These are phyloP conservation scores for Capronia coronata DNA, from an alignment of 2,329 filamentous ascomycete genomes.

Conservation along the genomic window DNA sequence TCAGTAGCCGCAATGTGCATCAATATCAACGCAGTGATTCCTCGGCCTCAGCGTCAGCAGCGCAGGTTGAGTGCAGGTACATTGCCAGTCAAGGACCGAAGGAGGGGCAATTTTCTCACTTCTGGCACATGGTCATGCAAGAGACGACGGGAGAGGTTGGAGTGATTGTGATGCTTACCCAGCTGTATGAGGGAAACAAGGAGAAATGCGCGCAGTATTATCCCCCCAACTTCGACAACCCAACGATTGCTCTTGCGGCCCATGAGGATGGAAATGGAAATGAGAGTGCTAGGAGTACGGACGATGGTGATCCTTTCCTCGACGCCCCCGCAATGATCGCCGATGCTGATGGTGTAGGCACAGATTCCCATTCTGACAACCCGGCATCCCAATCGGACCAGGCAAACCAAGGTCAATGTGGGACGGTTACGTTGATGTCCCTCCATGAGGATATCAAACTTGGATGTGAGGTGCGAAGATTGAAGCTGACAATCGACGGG, in stretches of 20 bases:
- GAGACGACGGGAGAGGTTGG: conserved; percentile 61
- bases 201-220: conserved; percentile 92
- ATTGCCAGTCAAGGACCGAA: conserved; percentile 87
- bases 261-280: conserved; percentile 47
- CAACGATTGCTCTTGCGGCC: conserved; percentile 40
- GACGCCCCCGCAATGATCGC: conserved; percentile 22
- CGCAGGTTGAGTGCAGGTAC: conserved; percentile 50
- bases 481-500: conserved; percentile 48
- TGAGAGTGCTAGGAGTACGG: conserved; percentile 59
- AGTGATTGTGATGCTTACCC: conserved; percentile 91
- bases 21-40: conserved; percentile 39
- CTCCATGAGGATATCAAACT: conserved; percentile 50
- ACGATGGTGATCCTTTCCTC: conserved; percentile 32
- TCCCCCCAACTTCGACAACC: conserved; percentile 52
- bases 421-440: conserved; percentile 55
- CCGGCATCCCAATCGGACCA: conserved; percentile 1
- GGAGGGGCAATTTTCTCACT: conserved; percentile 64
- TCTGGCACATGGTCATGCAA: conserved; percentile 94
- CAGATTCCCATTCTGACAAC: conserved; percentile 14
- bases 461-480: conserved; percentile 65
- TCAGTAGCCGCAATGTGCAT: conserved; percentile 45
- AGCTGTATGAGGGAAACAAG: conserved; percentile 67
- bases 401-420: conserved; percentile 4
- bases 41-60: conserved; percentile 17
- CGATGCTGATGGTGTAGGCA: conserved; percentile 26